phyloP scores from a whole-genome alignment of 306 rosid species.

The Alnus rubra region DNA sequence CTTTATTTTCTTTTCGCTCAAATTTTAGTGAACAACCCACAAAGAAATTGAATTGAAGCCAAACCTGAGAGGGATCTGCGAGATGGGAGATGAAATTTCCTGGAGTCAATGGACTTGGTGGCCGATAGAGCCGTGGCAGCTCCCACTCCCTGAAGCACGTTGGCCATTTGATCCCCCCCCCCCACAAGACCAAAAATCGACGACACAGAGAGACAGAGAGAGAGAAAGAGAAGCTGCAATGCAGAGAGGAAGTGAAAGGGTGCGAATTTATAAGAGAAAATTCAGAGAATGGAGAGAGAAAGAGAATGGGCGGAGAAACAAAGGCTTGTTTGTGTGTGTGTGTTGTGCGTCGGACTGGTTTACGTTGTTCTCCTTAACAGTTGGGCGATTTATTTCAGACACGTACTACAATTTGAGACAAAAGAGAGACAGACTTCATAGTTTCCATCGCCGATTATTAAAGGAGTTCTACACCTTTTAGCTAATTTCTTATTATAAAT shows the following conservation, averaged over 20 bases:
- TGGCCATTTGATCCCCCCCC: slow-evolving; percentile 55
- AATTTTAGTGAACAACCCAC: not conserved
- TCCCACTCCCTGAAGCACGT: slow-evolving; percentile 64
- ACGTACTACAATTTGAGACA: too few relatives aligned
- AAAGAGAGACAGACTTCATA: not conserved
- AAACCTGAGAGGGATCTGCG: slow-evolving; percentile 59
- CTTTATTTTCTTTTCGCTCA: too few relatives aligned
- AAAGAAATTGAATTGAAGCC: not conserved
- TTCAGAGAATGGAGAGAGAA: too few relatives aligned
- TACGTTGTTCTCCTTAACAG: too few relatives aligned
- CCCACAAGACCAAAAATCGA: not conserved
- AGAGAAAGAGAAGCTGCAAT: not conserved
- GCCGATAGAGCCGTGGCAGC: slow-evolving; percentile 50
- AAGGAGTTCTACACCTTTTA: too few relatives aligned
- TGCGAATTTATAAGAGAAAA: slow-evolving; percentile 8
- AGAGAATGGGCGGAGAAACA: slow-evolving; percentile 46
- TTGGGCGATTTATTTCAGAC: not conserved
- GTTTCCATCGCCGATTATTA: not conserved
- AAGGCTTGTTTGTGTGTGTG: not conserved
- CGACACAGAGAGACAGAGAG: not conserved
- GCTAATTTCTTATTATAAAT: too few relatives aligned
- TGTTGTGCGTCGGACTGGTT: not conserved
- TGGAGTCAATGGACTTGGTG: slow-evolving; percentile 50
- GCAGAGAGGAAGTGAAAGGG: slow-evolving; percentile 1
- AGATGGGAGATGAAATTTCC: slow-evolving; percentile 44